phyloP scores from a whole-genome alignment of 495 filamentous ascomycete genomes.

The Daldinia concentrica region DNA sequence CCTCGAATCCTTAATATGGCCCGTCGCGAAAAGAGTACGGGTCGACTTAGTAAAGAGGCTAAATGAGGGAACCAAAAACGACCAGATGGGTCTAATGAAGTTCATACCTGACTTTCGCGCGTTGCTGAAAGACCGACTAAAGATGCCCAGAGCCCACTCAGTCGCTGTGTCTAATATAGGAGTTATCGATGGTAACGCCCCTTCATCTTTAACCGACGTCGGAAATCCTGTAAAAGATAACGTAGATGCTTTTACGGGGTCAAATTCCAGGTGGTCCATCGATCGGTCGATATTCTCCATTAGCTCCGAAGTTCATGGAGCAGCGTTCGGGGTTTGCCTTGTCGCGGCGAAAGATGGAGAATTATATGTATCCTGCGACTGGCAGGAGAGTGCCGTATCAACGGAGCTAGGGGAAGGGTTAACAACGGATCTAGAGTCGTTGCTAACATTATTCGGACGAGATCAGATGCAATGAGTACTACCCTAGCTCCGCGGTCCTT shows the following conservation, averaged over 20 bases:
- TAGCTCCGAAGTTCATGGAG: conserved; percentile 44
- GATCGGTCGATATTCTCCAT: conserved; percentile 48
- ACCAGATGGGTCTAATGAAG: conserved; percentile 47
- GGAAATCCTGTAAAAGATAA: not conserved
- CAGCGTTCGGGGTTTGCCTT: conserved; percentile 45
- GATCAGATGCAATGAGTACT: not conserved
- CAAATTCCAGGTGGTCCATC: conserved; percentile 38
- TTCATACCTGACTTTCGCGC: conserved; percentile 46
- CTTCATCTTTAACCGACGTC: too few relatives aligned
- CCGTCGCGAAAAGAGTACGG: conserved; percentile 37
- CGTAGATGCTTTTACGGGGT: not conserved
- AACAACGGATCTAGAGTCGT: conserved; percentile 41
- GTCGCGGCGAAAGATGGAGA: conserved; percentile 42
- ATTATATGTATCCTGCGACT: conserved; percentile 43
- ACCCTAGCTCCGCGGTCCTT: not conserved
- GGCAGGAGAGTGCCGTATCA: conserved; percentile 48
- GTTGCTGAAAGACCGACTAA: conserved; percentile 41
- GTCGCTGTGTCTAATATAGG: conserved; percentile 52
- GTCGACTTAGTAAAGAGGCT: conserved; percentile 26
- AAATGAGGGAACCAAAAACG: conserved; percentile 42
- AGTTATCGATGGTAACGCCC: conserved; percentile 23
- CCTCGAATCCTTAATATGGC: conserved; percentile 44
- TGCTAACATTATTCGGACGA: conserved; percentile 38
- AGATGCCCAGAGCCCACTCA: conserved; percentile 41
- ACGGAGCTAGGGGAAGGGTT: conserved; percentile 41